Evolutionary conservation across 1,139 yeast genomes (phyloP).

Genomic region (Oligophagozyma castellii): DNA sequence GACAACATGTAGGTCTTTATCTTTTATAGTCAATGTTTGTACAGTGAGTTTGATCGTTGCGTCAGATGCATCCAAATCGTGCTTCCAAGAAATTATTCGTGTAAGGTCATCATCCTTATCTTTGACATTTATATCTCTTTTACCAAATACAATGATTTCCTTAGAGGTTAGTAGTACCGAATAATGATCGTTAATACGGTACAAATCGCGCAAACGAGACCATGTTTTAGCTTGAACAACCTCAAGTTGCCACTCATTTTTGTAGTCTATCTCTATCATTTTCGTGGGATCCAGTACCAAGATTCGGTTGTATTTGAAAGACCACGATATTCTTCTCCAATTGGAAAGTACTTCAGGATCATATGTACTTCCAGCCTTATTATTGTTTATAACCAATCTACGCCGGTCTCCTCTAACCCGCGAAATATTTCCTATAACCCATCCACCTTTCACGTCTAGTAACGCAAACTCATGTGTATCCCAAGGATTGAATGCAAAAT

Average conservation of each 20-base stretch:
- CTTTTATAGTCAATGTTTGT: constrained; percentile 6
- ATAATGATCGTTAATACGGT: constrained; percentile 19
- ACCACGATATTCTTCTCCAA: constrained; percentile 43
- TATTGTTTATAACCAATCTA: constrained; percentile 5
- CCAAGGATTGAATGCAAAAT: constrained; percentile 33
- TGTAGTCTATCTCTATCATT: constrained; percentile 26
- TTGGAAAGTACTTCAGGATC: constrained; percentile 41
- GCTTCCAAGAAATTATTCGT: constrained; percentile 57
- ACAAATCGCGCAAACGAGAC: constrained; percentile 40
- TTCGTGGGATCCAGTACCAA: constrained; percentile 35
- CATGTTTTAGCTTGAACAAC: constrained; percentile 41
- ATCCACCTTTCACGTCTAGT: constrained; percentile 41
- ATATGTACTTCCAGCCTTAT: constrained; percentile 21
- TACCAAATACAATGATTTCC: constrained; percentile 40
- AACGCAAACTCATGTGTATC: constrained; percentile 29
- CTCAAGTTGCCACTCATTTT: constrained; percentile 22
- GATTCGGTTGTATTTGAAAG: constrained; percentile 24
- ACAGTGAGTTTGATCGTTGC: constrained; percentile 36
- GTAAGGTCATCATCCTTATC: constrained; percentile 16
- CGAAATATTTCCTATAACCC: constrained; percentile 30
- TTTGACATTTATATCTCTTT: not conserved
- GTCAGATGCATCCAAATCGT: constrained; percentile 42
- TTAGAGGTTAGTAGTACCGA: constrained; percentile 44
- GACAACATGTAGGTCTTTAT: constrained; percentile 7
- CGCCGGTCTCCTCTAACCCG: constrained; percentile 6